phyloP scores from a whole-genome alignment of 257 asterid genomes.

The Capsicum baccatum region DNA sequence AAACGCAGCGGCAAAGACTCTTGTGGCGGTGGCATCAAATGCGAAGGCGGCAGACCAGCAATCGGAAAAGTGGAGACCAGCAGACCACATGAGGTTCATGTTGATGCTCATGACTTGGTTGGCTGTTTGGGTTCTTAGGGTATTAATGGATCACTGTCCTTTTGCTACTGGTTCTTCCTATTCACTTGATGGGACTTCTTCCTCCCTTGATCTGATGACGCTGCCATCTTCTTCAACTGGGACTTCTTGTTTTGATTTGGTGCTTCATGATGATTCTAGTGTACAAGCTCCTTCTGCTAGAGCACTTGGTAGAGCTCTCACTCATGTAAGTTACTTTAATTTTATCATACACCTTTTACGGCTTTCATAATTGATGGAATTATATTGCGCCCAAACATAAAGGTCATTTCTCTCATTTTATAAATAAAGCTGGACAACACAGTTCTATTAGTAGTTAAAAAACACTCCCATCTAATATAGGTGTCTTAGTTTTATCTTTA shows the following conservation, averaged over 20 bases:
- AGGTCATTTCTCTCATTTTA: too few species aligned
- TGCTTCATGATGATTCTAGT: conserved; percentile 30
- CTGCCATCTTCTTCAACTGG: neutral
- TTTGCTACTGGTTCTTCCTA: neutral
- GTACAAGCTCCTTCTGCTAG: conserved; percentile 29
- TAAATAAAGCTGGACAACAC: too few species aligned
- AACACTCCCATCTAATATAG: too few species aligned
- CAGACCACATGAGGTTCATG: conserved; percentile 42
- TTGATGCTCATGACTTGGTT: conserved; percentile 43
- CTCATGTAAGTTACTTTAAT: conserved; percentile 34
- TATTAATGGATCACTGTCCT: conserved; percentile 44
- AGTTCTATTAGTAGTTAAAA: too few species aligned
- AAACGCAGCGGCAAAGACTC: conserved; percentile 44
- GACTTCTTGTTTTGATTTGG: conserved; percentile 28
- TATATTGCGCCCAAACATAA: too few species aligned
- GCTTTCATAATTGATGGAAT: neutral
- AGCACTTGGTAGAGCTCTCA: conserved; percentile 44
- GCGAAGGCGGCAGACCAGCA: conserved; percentile 13
- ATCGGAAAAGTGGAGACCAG: conserved; percentile 35
- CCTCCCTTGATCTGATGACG: neutral
- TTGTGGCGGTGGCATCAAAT: conserved; percentile 40
- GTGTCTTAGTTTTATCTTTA: too few species aligned
- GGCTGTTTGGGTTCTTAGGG: conserved; percentile 41
- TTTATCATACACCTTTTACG: neutral
- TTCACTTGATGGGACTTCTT: neutral